Evolutionary conservation across 768 basidiomycete species (phyloP), one percentile per base, ranked within the genome.

Genomic region (Xerocomellus amylosporus): DNA sequence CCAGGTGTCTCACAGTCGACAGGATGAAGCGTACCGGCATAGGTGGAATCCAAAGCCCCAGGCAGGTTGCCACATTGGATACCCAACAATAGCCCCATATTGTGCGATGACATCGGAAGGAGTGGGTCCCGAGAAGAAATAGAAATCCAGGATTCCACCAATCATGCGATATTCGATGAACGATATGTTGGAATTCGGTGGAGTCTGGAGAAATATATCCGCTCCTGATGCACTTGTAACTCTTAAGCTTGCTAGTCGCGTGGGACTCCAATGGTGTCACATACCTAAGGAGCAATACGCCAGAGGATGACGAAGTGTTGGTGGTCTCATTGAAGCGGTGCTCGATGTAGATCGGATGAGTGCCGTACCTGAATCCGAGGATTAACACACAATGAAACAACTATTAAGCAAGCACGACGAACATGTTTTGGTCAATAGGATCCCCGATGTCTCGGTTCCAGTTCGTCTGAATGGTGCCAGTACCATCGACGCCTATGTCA

Each of bases 11-110:
- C 46, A 40, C 24, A 8, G 24, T n/a, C 4, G 10, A 28, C 26
- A 28, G 38, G 5, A 19, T 2, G 24, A 19, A 52, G 14, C 65
- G 62, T 62, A 83, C 75, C 81, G 77, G 71, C 84, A 86, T 6
- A 88, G 75, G 58, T 91, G 87, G 74, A 87, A 88, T 5, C 88
- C 88, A 65, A 90, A 87, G 7, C 80, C 82, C 85, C 87, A 90
- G 17, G 74, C 74, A 8, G 87, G 87, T 65, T 84, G 82, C 80
- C 85, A 84, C 30, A 80, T 79, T 5, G 88, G 86, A 40, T 81
- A 71, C 5, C 88, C 88, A 30, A 86, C 75, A 22, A 86, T 69
- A 39, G 73, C 77, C 3, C 83, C 80, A 61, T 90, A 88, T 66
- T 90, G 88, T 54, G 85, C 78, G 33, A 87, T 77, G 12, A 88